Base-by-base conservation (phyloP, 2,329 filamentous ascomycete species). In the Colletotrichum coccodes region DNA sequence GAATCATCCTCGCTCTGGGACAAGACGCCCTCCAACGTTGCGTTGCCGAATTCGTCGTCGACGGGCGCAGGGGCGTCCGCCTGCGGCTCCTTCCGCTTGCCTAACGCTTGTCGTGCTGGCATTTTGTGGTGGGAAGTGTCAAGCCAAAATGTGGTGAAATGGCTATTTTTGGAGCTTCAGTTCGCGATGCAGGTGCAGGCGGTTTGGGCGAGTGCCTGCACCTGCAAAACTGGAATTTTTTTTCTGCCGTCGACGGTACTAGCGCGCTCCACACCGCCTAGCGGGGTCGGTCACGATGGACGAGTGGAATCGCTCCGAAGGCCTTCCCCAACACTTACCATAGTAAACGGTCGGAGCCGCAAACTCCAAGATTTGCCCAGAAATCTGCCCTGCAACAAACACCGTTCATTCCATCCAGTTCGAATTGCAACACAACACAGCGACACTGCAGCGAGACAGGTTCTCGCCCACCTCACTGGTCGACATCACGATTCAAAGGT, bases 11-110 rank as follows among this genome's bases (percentile, higher is more conserved):
- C 85, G 72, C 83, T 85, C 72, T 86, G 82, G 34, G 86, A 88
- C 66, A 90, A 77, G 57, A 89, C 85, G 34, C 86, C 88, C 65
- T 90, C 86, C 18, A 90, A 80, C 52, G 85, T 78, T 36, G 83
- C 83, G 63, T 86, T 84, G 60, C 80, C 82, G 70, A 91, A 87
- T 72, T 92, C 90, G 72, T 89, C 86, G 36, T 90, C 90, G 26
- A 87, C 90, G 65, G 85, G 84, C 3, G 83, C 79, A 70, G 87
- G 83, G 16, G 84, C 80, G 73, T 89, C 87, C 36, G 83, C 83
- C 28, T 84, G 86, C 23, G 88, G 84, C 70, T 87, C 87, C 80
- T 92, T 93, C 72, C 91, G 88, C 83, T 93, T 93, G 78, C 87
- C 85, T 36, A 81, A 83, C 52, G 78, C 74, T 66, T 81, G 79